A percentile compares a stretch with the other conserved stretches of the same genome.
These are phyloP conservation scores for Rhizopogon roseolus DNA, from an alignment of 768 basidiomycete species.

Conservation along the genomic window DNA sequence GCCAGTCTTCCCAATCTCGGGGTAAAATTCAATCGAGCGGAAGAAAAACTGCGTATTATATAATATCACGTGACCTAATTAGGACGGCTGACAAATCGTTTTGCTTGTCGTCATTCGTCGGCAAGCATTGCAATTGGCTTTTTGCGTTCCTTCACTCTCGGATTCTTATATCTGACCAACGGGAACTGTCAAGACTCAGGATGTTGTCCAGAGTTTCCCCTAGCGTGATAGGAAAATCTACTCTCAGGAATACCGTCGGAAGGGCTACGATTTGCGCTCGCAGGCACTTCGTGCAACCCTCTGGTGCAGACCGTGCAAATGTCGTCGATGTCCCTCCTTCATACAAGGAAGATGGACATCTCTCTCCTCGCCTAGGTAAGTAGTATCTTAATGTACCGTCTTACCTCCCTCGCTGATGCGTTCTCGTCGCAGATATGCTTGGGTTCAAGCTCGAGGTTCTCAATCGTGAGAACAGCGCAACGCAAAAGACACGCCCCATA, in stretches of 20 bases:
- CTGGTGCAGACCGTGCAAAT: constrained; percentile 76
- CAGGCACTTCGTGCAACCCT: constrained; percentile 75
- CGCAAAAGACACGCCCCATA: constrained; percentile 76
- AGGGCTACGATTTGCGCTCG: constrained; percentile 24
- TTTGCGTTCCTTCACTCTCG: constrained; percentile 10
- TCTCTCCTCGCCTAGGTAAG: constrained; percentile 67
- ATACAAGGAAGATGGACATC: constrained; percentile 64
- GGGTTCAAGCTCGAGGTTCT: constrained; percentile 78
- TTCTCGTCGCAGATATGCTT: constrained; percentile 63
- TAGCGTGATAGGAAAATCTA: constrained; percentile 23
- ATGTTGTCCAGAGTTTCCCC: constrained; percentile 60
- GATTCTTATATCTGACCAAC: constrained; percentile 1
- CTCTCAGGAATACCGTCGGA: constrained; percentile 19
- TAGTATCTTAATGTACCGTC: background rate
- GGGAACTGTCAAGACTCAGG: constrained; percentile 3
- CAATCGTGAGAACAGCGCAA: constrained; percentile 49
- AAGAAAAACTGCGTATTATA: background rate
- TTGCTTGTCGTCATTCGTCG: background rate
- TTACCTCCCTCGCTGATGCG: background rate
- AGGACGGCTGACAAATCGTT: background rate
- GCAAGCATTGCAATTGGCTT: background rate
- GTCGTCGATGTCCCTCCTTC: constrained; percentile 77
- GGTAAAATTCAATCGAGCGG: too few species aligned
- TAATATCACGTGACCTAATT: background rate
- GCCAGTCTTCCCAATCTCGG: too few species aligned